Conservation (phyloP, 208 protist genomes). For the Naegleria lovaniensis region DNA sequence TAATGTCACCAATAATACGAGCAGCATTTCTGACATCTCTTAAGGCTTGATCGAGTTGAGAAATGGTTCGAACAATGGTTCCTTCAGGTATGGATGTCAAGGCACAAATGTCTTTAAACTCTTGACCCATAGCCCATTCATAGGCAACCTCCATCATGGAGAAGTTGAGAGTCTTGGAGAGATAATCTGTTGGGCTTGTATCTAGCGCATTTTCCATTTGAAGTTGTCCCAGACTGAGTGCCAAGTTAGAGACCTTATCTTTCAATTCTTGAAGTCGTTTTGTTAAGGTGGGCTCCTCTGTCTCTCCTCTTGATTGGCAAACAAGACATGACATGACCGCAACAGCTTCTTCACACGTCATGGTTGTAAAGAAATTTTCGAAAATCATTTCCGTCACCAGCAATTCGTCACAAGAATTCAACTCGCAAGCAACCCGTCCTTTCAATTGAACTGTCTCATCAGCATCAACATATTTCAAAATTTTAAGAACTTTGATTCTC, state of each 20-base stretch:
- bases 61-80: conserved; percentile 33
- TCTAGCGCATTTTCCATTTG: conserved; percentile 32
- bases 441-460: conserved; percentile 40
- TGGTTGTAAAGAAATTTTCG: conserved; percentile 53
- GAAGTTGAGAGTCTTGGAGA: conserved; percentile 30
- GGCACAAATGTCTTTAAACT: conserved; percentile 26
- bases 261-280: not conserved
- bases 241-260: not conserved
- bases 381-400: conserved; percentile 68
- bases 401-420: conserved; percentile 40
- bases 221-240: conserved; percentile 1
- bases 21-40: conserved; percentile 37
- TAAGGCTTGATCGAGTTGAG: conserved; percentile 29
- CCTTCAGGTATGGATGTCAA: conserved; percentile 35
- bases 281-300: not conserved
- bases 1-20: conserved; percentile 34
- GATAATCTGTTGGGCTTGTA: conserved; percentile 23
- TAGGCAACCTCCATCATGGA: conserved; percentile 26
- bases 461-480: conserved; percentile 51
- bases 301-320: conserved; percentile 19
- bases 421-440: conserved; percentile 32
- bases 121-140: conserved; percentile 32
- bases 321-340: conserved; percentile 49
- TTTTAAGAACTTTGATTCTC: conserved; percentile 43
- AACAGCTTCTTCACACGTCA: conserved; percentile 51